phyloP scores from a whole-genome alignment of 1,284 basidiomycete species.

The Ustilago nuda region DNA sequence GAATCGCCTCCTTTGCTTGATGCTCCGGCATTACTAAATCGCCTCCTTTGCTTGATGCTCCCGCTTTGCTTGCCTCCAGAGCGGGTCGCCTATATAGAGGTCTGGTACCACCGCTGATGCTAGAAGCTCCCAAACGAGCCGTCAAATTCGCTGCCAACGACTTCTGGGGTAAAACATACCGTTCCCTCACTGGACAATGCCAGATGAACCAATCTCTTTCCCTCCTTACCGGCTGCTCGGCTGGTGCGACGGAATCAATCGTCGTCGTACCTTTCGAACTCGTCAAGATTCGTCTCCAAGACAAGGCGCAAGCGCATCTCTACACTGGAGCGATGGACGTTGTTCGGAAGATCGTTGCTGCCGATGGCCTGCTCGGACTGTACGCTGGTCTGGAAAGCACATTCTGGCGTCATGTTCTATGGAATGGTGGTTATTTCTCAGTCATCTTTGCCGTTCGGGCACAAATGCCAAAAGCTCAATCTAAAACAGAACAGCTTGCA shows the following conservation, averaged over 20 bases:
- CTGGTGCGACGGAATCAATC: conserved; percentile 92
- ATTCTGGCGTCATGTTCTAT: conserved; percentile 65
- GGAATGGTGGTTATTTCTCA: conserved; percentile 76
- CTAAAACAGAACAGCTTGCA: conserved; percentile 77
- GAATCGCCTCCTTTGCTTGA: neutral
- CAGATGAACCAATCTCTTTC: conserved; percentile 91
- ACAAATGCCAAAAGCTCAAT: conserved; percentile 81
- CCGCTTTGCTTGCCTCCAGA: conserved; percentile 8
- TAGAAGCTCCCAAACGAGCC: conserved; percentile 98
- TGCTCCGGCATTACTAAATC: neutral
- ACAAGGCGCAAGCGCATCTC: conserved; percentile 83
- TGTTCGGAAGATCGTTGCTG: conserved; percentile 86
- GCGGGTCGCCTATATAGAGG: conserved; percentile 89
- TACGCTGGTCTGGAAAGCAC: conserved; percentile 72
- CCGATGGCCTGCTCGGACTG: conserved; percentile 87
- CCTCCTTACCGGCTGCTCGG: conserved; percentile 88
- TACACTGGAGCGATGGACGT: conserved; percentile 95
- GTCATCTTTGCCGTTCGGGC: conserved; percentile 85
- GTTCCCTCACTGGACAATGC: conserved; percentile 74
- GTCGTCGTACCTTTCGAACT: conserved; percentile 98
- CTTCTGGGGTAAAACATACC: conserved; percentile 79
- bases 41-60: neutral
- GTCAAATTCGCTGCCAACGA: conserved; percentile 93
- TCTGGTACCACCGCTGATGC: conserved; percentile 88
- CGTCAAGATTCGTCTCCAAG: conserved; percentile 89